Evolutionary conservation across 805 yeast genomes (phyloP).

Genomic region (Candida ovalis): DNA sequence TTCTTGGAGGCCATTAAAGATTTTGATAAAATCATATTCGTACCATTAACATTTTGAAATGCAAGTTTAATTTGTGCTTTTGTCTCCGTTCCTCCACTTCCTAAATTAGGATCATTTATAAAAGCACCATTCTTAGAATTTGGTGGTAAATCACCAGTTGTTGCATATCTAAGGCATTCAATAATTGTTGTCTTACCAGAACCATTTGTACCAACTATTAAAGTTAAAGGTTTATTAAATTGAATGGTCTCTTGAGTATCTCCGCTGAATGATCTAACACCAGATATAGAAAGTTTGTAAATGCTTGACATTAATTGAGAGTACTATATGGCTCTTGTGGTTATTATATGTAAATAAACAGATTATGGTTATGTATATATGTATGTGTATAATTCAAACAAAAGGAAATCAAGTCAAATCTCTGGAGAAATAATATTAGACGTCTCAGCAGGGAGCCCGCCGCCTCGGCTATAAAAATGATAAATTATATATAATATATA

Average conservation of each 20-base stretch:
- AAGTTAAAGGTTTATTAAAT: constrained; percentile 85
- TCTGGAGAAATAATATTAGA: too few species aligned
- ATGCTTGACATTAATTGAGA: constrained; percentile 44
- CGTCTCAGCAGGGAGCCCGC: too few species aligned
- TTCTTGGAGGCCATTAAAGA: constrained; percentile 72
- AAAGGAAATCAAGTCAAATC: too few species aligned
- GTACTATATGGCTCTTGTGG: too few species aligned
- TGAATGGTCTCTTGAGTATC: constrained; percentile 79
- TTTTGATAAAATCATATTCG: constrained; percentile 81
- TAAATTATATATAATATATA: too few species aligned
- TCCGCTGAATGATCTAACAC: constrained; percentile 89
- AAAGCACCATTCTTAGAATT: constrained; percentile 95
- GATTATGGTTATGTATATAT: too few species aligned
- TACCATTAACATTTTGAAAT: constrained; percentile 67
- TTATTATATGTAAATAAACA: too few species aligned
- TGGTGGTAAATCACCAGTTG: constrained; percentile 96
- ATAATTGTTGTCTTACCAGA: constrained; percentile 96
- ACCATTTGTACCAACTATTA: constrained; percentile 94
- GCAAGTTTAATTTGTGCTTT: constrained; percentile 89
- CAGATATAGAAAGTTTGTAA: constrained; percentile 69
- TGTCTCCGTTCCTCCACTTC: constrained; percentile 64
- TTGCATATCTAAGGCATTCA: constrained; percentile 88
- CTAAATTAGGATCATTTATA: constrained; percentile 83
- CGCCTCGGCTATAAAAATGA: too few species aligned
- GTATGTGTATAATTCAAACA: too few species aligned